Base-by-base conservation (phyloP, 192 early-diverging fungal species). In the Coemansia sp. region DNA sequence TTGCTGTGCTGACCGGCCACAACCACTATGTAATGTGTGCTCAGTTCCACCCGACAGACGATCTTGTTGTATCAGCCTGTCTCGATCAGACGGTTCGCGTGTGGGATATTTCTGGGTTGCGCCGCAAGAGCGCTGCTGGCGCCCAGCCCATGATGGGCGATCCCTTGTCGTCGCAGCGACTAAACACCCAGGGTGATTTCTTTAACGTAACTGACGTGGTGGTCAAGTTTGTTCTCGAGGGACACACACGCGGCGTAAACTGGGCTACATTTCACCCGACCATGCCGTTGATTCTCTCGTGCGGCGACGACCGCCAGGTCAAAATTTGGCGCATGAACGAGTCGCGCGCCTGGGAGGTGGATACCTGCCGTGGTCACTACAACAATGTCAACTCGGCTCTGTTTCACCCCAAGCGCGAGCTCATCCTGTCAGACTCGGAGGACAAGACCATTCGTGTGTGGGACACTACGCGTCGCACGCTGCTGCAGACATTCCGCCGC, bases 271-370 rank as follows among this genome's bases (percentile, higher is more conserved):
- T 99, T 87, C 97, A 99, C 62, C 96, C 96, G 27, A 96, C 88
- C 8, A 84, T 96, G 54, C 97, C 97, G 7, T 81, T 99, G 62
- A 95, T 99, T 75, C 89, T 99, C 10, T 98, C 96, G 32, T 89
- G 93, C 54, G 94, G 93, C 56, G 97, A 99, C 68, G 97, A 99
- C 84, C 90, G 96, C 29, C 93, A 94, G 51, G 88, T 99, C 57
- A 99, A 99, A 78, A 85, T 99, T 22, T 99, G 97, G 97, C 84
- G 97, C 68, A 95, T 95, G 93, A 98, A 95, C 74, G 95, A 99
- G 65, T 92, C 92, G 39, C 89, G 92, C 73, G 97, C 97, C 16
- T 99, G 97, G 97, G 97, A 99, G 74, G 92, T 99, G n/a, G 96
- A 99, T 70, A 96, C 95, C 20, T 97, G 94, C 84, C 89, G 97